Conservation (phyloP, 331 rosid species). For the Saraca asoca region DNA sequence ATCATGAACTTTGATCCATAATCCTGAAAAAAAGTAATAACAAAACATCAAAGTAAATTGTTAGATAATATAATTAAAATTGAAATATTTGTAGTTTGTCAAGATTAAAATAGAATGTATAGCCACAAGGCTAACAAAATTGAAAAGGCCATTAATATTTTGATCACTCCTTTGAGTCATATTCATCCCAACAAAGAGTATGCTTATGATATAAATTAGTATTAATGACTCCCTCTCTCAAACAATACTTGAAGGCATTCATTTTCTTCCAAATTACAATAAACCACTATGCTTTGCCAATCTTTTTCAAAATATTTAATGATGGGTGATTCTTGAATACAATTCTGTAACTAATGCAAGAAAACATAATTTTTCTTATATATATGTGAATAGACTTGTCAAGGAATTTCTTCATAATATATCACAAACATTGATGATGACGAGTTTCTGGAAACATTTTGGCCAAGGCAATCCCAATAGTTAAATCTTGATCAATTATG, state of each 20-base stretch:
- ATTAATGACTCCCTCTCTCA: neutral
- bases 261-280: no score
- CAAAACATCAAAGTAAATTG: no score
- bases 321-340: no score
- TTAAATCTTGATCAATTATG: neutral
- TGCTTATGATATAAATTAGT: neutral
- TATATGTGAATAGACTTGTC: neutral
- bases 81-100: no score
- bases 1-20: no score
- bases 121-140: no score
- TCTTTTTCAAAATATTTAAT: no score
- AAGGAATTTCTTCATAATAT: neutral
- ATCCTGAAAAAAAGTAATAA: no score
- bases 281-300: no score
- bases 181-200: neutral
- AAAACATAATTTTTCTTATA: neutral
- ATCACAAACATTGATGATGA: neutral
- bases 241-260: neutral
- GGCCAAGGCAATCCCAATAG: neutral
- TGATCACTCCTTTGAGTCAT: neutral
- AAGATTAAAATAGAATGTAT: no score
- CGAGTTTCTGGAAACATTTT: neutral
- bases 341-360: no score
- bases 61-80: no score
- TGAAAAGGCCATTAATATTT: neutral